Conservation (phyloP, 164 flowering plant genomes). For the Protea cynaroides region DNA sequence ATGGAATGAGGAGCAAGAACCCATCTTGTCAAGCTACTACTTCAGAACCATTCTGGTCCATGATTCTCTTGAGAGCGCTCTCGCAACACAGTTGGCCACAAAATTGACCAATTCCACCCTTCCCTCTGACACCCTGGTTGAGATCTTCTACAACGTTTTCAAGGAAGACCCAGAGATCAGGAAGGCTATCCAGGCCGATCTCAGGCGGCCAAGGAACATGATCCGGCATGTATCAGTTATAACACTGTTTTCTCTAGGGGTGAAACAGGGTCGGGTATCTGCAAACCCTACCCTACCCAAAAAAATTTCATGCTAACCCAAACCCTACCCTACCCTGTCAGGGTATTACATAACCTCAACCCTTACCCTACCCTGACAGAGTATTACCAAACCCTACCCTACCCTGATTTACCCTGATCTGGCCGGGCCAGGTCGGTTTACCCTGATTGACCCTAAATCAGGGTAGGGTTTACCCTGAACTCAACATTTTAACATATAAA, state of each 20-base stretch:
- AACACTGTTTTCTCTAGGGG: slow-evolving; percentile 65
- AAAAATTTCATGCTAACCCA: too few relatives aligned
- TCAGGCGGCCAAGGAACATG: slow-evolving; percentile 65
- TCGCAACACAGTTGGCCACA: slow-evolving; percentile 45
- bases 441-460: too few relatives aligned
- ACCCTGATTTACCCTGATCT: too few relatives aligned
- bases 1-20: slow-evolving; percentile 47
- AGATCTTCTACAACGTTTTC: slow-evolving; percentile 37
- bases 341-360: too few relatives aligned
- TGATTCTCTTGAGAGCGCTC: slow-evolving; percentile 40
- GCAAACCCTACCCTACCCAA: too few relatives aligned
- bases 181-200: slow-evolving; percentile 37
- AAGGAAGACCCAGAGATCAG: slow-evolving; percentile 30
- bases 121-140: slow-evolving; percentile 30
- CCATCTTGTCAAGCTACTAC: slow-evolving; percentile 46
- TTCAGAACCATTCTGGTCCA: slow-evolving; percentile 38
- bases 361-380: too few relatives aligned
- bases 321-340: too few relatives aligned
- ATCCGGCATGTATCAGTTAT: slow-evolving; percentile 67
- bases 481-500: too few relatives aligned
- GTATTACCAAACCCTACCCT: too few relatives aligned
- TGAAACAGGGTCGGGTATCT: too few relatives aligned
- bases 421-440: too few relatives aligned
- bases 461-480: too few relatives aligned
- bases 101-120: slow-evolving; percentile 40